These are phyloP conservation scores for Simplicillium sp. DNA, from an alignment of 2,329 filamentous ascomycete species.

Conservation along the genomic window DNA sequence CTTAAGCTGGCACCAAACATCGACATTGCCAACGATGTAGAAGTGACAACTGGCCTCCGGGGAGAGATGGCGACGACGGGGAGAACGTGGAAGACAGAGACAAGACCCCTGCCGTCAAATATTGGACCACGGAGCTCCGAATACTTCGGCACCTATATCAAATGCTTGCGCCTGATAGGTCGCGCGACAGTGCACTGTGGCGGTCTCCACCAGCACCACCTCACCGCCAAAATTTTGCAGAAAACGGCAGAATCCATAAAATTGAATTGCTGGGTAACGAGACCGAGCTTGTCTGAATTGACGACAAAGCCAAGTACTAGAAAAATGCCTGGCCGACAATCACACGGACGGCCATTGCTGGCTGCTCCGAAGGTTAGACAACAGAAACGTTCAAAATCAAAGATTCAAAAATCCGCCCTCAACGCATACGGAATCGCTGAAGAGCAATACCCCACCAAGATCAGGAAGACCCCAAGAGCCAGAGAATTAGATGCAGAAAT, in stretches of 20 bases:
- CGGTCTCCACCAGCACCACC: conserved; percentile 15
- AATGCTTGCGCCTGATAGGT: conserved; percentile 18
- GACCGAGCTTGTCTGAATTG: not conserved
- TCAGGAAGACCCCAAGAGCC: conserved; percentile 38
- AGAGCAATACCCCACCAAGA: conserved; percentile 37
- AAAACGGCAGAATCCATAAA: conserved; percentile 17
- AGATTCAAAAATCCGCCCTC: conserved; percentile 39
- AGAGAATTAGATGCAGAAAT: conserved; percentile 41
- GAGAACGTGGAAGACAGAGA: conserved; percentile 8
- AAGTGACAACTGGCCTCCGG: not conserved
- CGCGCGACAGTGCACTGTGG: conserved; percentile 6
- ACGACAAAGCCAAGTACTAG: not conserved
- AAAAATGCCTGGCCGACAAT: conserved; percentile 48
- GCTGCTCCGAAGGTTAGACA: conserved; percentile 23
- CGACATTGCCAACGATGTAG: conserved; percentile 23
- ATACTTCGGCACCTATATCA: conserved; percentile 1
- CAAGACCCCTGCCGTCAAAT: no score
- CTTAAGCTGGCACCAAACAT: conserved; percentile 31
- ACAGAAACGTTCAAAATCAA: conserved; percentile 37
- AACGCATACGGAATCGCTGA: conserved; percentile 50
- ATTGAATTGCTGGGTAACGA: conserved; percentile 5
- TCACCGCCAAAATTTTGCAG: conserved; percentile 20
- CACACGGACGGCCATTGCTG: conserved; percentile 44
- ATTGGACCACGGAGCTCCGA: not conserved
- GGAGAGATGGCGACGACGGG: conserved; percentile 1